phyloP scores from a whole-genome alignment of 495 filamentous ascomycete species.

The Aspergillus taichungensis region DNA sequence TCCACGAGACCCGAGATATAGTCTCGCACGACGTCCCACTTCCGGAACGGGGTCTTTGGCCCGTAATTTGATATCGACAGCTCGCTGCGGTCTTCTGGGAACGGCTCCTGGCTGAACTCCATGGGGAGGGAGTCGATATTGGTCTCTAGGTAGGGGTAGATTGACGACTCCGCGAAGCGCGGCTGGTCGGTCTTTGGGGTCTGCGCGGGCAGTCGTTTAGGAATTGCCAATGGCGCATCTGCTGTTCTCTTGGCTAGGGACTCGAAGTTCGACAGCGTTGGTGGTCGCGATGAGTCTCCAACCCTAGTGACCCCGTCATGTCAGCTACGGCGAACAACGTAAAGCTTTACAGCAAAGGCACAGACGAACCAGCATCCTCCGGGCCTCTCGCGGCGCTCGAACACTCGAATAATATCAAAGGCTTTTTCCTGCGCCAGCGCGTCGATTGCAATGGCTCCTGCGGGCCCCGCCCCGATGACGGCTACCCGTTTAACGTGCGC shows the following conservation, averaged over 20 bases:
- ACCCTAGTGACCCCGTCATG: neutral
- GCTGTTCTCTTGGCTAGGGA: neutral
- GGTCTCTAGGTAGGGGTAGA: conserved; percentile 1
- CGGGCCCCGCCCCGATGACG: conserved; percentile 42
- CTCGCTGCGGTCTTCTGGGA: conserved; percentile 1
- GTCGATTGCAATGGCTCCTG: conserved; percentile 41
- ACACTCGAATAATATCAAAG: conserved; percentile 41
- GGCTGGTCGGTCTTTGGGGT: conserved; percentile 1
- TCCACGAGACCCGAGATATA: conserved; percentile 2
- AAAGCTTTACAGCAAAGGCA: neutral
- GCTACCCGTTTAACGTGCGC: conserved; percentile 21
- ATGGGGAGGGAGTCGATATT: conserved; percentile 5
- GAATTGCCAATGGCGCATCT: conserved; percentile 20
- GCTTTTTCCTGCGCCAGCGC: conserved; percentile 37
- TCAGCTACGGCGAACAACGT: neutral
- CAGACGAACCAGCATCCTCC: conserved; percentile 39
- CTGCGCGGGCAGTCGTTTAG: neutral
- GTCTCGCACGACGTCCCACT: conserved; percentile 1
- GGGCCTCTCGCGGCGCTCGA: conserved; percentile 36
- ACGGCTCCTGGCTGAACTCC: conserved; percentile 8
- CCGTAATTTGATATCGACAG: conserved; percentile 1
- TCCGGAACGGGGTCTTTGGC: conserved; percentile 3
- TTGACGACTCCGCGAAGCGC: conserved; percentile 4
- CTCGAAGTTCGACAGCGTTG: neutral
- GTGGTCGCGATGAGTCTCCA: neutral